Base-by-base conservation (phyloP, 805 yeast species). In the Priceomyces castillae region DNA sequence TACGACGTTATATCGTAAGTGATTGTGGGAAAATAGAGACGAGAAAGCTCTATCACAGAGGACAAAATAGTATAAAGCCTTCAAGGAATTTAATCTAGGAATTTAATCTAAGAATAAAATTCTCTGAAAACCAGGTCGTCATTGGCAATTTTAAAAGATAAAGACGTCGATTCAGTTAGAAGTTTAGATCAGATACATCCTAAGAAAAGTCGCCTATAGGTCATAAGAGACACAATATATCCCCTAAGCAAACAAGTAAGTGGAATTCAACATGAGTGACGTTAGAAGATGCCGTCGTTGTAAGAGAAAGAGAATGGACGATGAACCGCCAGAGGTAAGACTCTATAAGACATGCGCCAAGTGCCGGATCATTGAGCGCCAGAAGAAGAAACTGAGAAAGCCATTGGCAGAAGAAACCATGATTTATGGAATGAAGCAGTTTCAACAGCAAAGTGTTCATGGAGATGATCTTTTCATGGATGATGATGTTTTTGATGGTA, bases 341-440 rank as follows among this genome's bases (percentile, higher is more conserved):
- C 79, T 75, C 53, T 77, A 76, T 56, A 77, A 77, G 48, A 77
- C 82, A 3, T 77, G 82, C 59, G 79, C 77, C 54, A 76, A 78
- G 48, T 77, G 82, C 54, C 69, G 82, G 45, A 74, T 76, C 56
- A 73, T 77, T 37, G 82, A 77, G 56, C 62, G 82, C 47, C 62
- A 61, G 42, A 62, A 67, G 56, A 71, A 71, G 59, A 68, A 69
- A 54, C 65, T 62, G 60, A 58, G 74, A 30, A 68, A 70, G 50
- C 76, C 76, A 3, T 61, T 70, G 57, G 73, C 74, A 4, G 76
- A 70, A 51, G 76, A 70, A 41, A 69, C 76, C 39, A 69, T 70
- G 70, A 58, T 67, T 22, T 70, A 70, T 46, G 76, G 76, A 1
- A 61, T 70, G 63, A 67, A 67, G 49, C 76, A 70, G 52, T 68